These are phyloP conservation scores for Penicillium brevicompactum DNA, from an alignment of 2,329 filamentous ascomycete genomes.

Conservation along the genomic window DNA sequence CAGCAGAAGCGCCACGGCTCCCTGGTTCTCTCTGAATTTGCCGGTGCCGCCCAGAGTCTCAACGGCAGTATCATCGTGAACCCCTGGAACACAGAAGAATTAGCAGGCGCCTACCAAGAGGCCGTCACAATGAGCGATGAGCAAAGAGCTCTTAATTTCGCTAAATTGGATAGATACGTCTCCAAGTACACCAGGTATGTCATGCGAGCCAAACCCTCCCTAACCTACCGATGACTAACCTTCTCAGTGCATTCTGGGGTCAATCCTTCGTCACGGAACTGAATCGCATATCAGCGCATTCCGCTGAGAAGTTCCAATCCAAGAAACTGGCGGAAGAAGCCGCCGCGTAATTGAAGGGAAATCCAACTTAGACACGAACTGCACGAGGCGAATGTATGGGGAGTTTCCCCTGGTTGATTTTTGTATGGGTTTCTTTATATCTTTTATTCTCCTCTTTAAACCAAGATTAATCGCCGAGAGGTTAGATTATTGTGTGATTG, in stretches of 20 bases:
- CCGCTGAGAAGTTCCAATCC: conserved; percentile 39
- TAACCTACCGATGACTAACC: conserved; percentile 20
- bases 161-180: conserved; percentile 91
- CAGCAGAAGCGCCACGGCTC: conserved; percentile 88
- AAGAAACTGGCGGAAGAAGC: conserved; percentile 27
- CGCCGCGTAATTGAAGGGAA: conserved; percentile 8
- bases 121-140: conserved; percentile 96
- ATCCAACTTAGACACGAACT: conserved; percentile 30
- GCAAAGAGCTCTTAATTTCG: conserved; percentile 81
- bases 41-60: conserved; percentile 89
- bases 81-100: conserved; percentile 96
- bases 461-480: conserved; percentile 12
- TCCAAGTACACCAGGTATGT: conserved; percentile 87
- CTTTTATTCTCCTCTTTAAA: conserved; percentile 6
- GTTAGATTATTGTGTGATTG: not conserved
- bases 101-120: conserved; percentile 90
- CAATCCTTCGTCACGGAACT: conserved; percentile 89
- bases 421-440: conserved; percentile 1
- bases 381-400: conserved; percentile 27
- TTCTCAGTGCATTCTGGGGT: conserved; percentile 82
- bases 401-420: not conserved
- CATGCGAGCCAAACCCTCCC: not conserved
- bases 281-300: conserved; percentile 55
- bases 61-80: conserved; percentile 95
- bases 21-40: conserved; percentile 95